phyloP scores from a whole-genome alignment of 2,329 filamentous ascomycete genomes.

The Colletotrichum karsti region DNA sequence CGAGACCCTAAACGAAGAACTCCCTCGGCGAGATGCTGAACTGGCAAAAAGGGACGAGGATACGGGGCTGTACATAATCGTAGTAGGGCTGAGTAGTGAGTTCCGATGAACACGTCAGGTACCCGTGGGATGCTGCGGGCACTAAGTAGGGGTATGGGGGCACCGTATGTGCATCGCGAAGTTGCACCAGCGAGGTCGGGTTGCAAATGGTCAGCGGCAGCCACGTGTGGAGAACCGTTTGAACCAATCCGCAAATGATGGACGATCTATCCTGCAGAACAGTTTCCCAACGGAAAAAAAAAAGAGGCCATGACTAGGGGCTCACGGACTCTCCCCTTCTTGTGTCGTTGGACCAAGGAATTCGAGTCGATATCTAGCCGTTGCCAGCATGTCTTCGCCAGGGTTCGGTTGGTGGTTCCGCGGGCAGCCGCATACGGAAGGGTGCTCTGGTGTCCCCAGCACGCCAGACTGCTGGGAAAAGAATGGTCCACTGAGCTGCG shows the following conservation, averaged over 20 bases:
- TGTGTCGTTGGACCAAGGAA: not conserved
- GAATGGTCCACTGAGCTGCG: slow-evolving; percentile 25
- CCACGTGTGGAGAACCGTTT: slow-evolving; percentile 16
- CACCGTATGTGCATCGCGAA: slow-evolving; percentile 14
- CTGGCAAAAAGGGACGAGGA: not conserved
- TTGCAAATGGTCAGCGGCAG: slow-evolving; percentile 2
- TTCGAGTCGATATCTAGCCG: slow-evolving; percentile 7
- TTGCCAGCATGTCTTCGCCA: slow-evolving; percentile 9
- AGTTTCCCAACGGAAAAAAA: not conserved
- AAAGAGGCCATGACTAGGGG: not conserved
- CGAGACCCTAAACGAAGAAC: not conserved
- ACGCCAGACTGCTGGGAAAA: slow-evolving; percentile 15
- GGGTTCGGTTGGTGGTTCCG: slow-evolving; percentile 21
- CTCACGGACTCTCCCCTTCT: not conserved
- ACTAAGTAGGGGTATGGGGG: slow-evolving; percentile 4
- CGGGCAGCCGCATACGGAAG: slow-evolving; percentile 12
- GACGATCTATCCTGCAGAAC: not conserved
- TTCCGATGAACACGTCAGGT: slow-evolving; percentile 24
- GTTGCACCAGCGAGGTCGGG: slow-evolving; percentile 6
- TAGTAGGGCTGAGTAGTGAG: slow-evolving; percentile 26
- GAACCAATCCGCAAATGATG: slow-evolving; percentile 7
- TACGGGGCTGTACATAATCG: slow-evolving; percentile 27
- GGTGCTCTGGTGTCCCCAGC: not conserved
- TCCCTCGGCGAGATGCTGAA: not conserved
- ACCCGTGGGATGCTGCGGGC: slow-evolving; percentile 23